Base-by-base conservation (phyloP, 768 basidiomycete species). In the Phylloporus sp. region DNA sequence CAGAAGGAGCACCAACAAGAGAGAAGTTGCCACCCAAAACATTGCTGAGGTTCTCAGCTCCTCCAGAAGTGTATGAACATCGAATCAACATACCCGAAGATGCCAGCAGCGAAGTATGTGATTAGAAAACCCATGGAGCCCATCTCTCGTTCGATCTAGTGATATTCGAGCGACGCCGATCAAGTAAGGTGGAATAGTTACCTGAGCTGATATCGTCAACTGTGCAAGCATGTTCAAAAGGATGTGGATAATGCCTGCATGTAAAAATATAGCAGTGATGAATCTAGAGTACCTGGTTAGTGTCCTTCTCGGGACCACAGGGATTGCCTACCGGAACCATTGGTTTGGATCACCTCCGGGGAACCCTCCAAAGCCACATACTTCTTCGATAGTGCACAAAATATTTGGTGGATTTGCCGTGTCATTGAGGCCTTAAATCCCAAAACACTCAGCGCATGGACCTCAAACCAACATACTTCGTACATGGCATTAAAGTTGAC, bases 231-330 rank as follows among this genome's bases (percentile, higher is more conserved):
- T 86, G 62, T 99, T 99, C 50, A 99, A 61, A 5, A 85, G 54
- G 28, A 95, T 74, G 63, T 99, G 95, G n/a, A 99, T 73, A 47
- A 99, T 74, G n/a, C 95, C 95, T 10, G 91, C 96, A 56, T 98
- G 95, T 6, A 97, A 68, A 62, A 98, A 96, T 41, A 95, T 86
- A 9, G 93, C 78, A 2, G 84, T 82, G 55, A 93, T 84, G 60
- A 94, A 94, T 52, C 90, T 87, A 55, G 26, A 41, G 24, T 6
- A 36, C 24, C 6, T 32, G 15, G 35, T 61, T 39, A 56, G 20
- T 76, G 70, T 73, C 62, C 58, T 29, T 75, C 77, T 73, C 71
- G 74, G 57, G 75, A 75, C 49, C 69, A n/a, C 5, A 24, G 11
- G 9, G 9, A 2, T 24, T 42, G 4, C 54, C 9, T 62, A 77